Evolutionary conservation across 495 filamentous ascomycete genomes (phyloP).

Genomic region (Penicillium argentinense): DNA sequence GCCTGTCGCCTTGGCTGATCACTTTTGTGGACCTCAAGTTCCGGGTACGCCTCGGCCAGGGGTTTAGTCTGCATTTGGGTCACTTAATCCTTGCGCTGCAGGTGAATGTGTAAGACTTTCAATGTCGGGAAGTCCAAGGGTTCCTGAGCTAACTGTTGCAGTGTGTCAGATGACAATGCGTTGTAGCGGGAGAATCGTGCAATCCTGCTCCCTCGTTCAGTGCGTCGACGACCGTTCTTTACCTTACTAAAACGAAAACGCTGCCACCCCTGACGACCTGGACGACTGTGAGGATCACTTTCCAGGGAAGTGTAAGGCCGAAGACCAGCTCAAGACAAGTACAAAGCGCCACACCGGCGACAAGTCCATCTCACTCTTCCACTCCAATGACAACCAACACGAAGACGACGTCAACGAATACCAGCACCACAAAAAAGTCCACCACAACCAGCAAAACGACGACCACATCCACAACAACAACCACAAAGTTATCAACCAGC

Average conservation of each 20-base stretch:
- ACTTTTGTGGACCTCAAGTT: slow-evolving; percentile 21
- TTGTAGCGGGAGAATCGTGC: slow-evolving; percentile 8
- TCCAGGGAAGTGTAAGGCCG: too few species aligned
- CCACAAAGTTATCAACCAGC: too few species aligned
- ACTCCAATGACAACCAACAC: too few species aligned
- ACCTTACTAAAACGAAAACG: too few species aligned
- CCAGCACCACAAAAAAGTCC: not conserved
- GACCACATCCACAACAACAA: not conserved
- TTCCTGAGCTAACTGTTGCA: not conserved
- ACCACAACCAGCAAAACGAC: not conserved
- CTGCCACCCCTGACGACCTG: too few species aligned
- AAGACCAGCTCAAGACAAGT: too few species aligned
- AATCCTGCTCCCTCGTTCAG: too few species aligned
- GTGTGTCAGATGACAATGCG: slow-evolving; percentile 7
- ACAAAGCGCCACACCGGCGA: too few species aligned
- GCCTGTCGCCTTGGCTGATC: slow-evolving; percentile 14
- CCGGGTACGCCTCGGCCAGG: slow-evolving; percentile 13
- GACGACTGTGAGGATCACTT: too few species aligned
- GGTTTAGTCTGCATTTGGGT: slow-evolving; percentile 1
- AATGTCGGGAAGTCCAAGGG: not conserved
- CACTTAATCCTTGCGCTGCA: slow-evolving; percentile 15
- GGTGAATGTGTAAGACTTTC: slow-evolving; percentile 16
- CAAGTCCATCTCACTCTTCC: too few species aligned
- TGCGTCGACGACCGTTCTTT: too few species aligned
- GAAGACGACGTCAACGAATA: not conserved